A percentile compares a stretch with the other conserved stretches of the same genome.
These are phyloP conservation scores for Boletus speciosus DNA, from an alignment of 768 basidiomycete species.

Conservation along the genomic window DNA sequence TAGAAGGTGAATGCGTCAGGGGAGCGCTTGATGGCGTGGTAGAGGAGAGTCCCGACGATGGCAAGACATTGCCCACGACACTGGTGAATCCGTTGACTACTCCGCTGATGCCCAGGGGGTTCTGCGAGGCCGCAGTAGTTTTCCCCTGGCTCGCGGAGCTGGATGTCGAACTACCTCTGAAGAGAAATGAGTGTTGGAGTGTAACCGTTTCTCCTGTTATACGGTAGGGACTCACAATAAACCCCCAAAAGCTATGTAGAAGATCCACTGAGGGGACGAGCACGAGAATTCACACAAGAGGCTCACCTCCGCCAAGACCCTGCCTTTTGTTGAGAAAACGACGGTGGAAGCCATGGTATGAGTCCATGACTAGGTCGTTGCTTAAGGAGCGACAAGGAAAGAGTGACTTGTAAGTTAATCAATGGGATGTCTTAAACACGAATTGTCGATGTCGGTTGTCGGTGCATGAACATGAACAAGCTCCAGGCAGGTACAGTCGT, in stretches of 20 bases:
- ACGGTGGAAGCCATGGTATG: slow-evolving; percentile 11
- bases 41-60: slow-evolving; percentile 21
- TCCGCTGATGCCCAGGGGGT: background rate
- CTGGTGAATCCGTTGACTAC: slow-evolving; percentile 14
- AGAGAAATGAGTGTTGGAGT: background rate
- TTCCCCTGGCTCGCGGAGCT: background rate
- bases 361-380: slow-evolving; percentile 20
- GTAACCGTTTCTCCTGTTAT: background rate
- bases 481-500: background rate
- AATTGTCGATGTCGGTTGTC: background rate
- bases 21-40: slow-evolving; percentile 12
- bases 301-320: slow-evolving; percentile 30
- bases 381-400: slow-evolving; percentile 20
- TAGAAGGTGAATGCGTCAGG: slow-evolving; percentile 22
- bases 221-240: slow-evolving; percentile 21
- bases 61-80: slow-evolving; percentile 6
- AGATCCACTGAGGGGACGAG: background rate
- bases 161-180: slow-evolving; percentile 8
- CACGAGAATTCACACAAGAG: background rate
- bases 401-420: slow-evolving; percentile 17
- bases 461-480: slow-evolving; percentile 10
- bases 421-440: background rate
- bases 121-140: slow-evolving; percentile 1
- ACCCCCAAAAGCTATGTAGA: slow-evolving; percentile 12
- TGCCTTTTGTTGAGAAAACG: slow-evolving; percentile 24